Conservation (phyloP, 768 basidiomycete species). For the Tulasnella sp. region DNA sequence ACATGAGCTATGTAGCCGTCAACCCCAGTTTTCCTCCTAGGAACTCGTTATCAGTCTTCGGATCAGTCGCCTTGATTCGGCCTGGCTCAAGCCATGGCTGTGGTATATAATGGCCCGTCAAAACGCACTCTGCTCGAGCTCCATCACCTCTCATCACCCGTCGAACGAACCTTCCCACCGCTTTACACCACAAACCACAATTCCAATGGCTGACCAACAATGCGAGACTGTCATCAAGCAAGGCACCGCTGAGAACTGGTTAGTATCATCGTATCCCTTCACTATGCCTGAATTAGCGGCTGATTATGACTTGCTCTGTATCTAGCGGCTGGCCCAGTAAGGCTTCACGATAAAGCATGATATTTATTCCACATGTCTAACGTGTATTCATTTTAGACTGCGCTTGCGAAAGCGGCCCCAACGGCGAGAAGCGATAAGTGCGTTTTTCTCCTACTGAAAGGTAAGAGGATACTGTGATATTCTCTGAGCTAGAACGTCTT, state of each 20-base stretch:
- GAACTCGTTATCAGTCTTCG: background rate
- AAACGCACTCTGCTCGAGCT: background rate
- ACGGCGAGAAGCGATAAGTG: background rate
- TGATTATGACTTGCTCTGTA: background rate
- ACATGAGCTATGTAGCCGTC: background rate
- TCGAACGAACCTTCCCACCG: background rate
- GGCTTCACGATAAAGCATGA: background rate
- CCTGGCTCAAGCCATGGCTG: background rate
- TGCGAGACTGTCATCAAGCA: background rate
- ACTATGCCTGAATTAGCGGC: background rate
- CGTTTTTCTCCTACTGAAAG: background rate
- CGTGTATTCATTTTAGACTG: too few relatives aligned
- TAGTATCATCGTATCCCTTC: background rate
- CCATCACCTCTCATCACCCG: background rate
- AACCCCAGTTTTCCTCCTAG: background rate
- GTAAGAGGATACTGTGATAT: background rate
- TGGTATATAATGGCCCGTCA: background rate
- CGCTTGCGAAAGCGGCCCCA: background rate
- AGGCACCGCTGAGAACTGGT: background rate
- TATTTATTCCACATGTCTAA: too few relatives aligned
- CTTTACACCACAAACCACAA: background rate
- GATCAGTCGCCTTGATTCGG: background rate
- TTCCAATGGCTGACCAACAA: background rate
- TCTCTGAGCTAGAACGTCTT: background rate
- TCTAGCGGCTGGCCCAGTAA: background rate